Conservation (phyloP, 2,329 filamentous ascomycete genomes). For the Periconia digitata region DNA sequence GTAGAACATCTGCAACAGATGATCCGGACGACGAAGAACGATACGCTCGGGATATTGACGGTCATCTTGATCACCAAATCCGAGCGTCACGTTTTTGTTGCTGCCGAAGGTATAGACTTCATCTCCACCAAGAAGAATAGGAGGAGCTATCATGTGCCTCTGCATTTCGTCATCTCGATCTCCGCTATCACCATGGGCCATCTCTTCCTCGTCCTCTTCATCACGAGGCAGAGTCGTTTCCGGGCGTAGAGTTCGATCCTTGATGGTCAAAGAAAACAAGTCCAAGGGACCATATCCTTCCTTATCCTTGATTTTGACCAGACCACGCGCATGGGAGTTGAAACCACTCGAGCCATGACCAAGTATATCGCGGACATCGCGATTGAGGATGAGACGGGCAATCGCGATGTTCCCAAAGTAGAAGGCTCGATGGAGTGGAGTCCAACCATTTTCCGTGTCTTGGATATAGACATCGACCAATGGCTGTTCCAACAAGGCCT, state of each 20-base stretch:
- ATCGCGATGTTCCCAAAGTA: conserved; percentile 88
- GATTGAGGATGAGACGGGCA: conserved; percentile 77
- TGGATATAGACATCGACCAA: conserved; percentile 82
- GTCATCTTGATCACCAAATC: conserved; percentile 94
- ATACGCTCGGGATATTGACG: conserved; percentile 90
- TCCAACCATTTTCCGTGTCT: conserved; percentile 94
- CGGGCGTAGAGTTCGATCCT: conserved; percentile 64
- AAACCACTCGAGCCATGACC: conserved; percentile 62
- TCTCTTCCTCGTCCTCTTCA: conserved; percentile 54
- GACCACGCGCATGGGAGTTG: conserved; percentile 65
- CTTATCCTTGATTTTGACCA: conserved; percentile 94
- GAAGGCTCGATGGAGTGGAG: conserved; percentile 84
- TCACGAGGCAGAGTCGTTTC: conserved; percentile 47
- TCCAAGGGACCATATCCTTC: conserved; percentile 96
- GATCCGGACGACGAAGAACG: conserved; percentile 71
- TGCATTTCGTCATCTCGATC: conserved; percentile 41
- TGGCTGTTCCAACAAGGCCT: conserved; percentile 78
- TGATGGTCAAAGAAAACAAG: conserved; percentile 85
- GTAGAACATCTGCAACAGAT: conserved; percentile 74
- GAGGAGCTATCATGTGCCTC: conserved; percentile 29
- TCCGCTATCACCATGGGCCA: conserved; percentile 44
- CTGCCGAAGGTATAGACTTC: conserved; percentile 94
- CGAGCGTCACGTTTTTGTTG: conserved; percentile 91
- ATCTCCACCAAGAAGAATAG: conserved; percentile 62
- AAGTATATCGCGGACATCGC: conserved; percentile 69